These are phyloP conservation scores for Priceomyces haplophilus DNA, from an alignment of 805 yeast species.

Conservation along the genomic window DNA sequence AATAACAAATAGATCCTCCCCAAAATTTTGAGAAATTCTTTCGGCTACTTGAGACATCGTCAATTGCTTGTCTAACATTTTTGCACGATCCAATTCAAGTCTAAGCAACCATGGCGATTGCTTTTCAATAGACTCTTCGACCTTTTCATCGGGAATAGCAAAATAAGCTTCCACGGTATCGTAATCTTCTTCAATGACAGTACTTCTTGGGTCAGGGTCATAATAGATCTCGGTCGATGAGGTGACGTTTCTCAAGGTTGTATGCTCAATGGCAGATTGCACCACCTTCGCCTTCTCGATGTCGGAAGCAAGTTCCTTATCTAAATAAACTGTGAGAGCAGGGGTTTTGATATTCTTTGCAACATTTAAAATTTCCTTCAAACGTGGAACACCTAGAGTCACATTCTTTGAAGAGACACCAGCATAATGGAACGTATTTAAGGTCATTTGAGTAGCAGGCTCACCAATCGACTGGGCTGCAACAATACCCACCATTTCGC, in stretches of 20 bases:
- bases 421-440: constrained; percentile 96
- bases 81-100: constrained; percentile 95
- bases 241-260: constrained; percentile 90
- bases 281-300: constrained; percentile 92
- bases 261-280: constrained; percentile 96
- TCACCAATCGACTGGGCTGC: constrained; percentile 99
- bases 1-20: constrained; percentile 92
- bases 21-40: constrained; percentile 87
- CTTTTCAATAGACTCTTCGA: constrained; percentile 86
- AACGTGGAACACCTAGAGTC: constrained; percentile 95
- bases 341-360: constrained; percentile 99
- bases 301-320: constrained; percentile 76
- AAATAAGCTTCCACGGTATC: constrained; percentile 97
- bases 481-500: constrained; percentile 97
- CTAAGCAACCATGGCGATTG: constrained; percentile 98
- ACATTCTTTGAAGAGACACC: constrained; percentile 97
- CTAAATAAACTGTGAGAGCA: constrained; percentile 90
- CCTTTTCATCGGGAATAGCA: constrained; percentile 96
- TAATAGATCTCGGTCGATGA: constrained; percentile 96
- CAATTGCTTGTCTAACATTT: constrained; percentile 96
- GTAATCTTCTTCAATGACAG: constrained; percentile 94
- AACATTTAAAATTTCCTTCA: constrained; percentile 95
- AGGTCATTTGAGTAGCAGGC: constrained; percentile 97
- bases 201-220: constrained; percentile 96
- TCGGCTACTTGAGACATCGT: constrained; percentile 98